These are phyloP conservation scores for Phytophthora sp. DNA, from an alignment of 352 stramenopile genomes.

Conservation along the genomic window DNA sequence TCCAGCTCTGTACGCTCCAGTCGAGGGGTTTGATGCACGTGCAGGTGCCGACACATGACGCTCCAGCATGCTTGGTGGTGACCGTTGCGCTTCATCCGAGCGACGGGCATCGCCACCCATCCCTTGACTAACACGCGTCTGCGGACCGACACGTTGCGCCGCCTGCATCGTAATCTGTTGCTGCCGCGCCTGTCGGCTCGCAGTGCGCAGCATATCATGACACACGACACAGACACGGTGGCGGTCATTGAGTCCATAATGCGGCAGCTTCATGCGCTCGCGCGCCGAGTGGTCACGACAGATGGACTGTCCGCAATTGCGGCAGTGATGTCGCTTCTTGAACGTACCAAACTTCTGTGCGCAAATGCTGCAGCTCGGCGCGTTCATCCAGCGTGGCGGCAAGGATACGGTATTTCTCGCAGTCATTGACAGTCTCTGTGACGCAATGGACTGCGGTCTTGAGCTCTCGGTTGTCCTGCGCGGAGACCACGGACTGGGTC, in stretches of 20 bases:
- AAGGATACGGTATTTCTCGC: slow-evolving; percentile 59
- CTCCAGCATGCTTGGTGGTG: slow-evolving; percentile 55
- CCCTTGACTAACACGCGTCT: slow-evolving; percentile 30
- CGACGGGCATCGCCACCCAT: slow-evolving; percentile 43
- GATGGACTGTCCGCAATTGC: slow-evolving; percentile 88
- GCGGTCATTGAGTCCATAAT: slow-evolving; percentile 79
- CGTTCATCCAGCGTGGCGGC: slow-evolving; percentile 85
- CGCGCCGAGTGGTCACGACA: slow-evolving; percentile 86
- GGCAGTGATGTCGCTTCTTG: slow-evolving; percentile 89
- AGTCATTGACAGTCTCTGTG: slow-evolving; percentile 38
- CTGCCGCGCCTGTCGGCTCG: slow-evolving; percentile 39
- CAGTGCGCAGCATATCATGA: slow-evolving; percentile 74
- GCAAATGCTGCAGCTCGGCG: slow-evolving; percentile 85
- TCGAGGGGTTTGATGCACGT: slow-evolving; percentile 37
- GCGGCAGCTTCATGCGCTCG: slow-evolving; percentile 80
- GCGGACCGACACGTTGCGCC: slow-evolving; percentile 30
- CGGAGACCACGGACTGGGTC: slow-evolving; percentile 34
- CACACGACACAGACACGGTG: slow-evolving; percentile 88
- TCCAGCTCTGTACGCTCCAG: slow-evolving; percentile 17
- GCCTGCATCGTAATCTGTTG: slow-evolving; percentile 40
- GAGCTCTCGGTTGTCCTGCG: slow-evolving; percentile 39
- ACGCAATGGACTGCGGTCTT: slow-evolving; percentile 46
- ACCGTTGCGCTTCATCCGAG: slow-evolving; percentile 61
- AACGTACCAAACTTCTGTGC: slow-evolving; percentile 80
- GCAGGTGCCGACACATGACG: slow-evolving; percentile 80